Evolutionary conservation across 306 rosid species (phyloP).

Genomic region (Trifolium dubium): DNA sequence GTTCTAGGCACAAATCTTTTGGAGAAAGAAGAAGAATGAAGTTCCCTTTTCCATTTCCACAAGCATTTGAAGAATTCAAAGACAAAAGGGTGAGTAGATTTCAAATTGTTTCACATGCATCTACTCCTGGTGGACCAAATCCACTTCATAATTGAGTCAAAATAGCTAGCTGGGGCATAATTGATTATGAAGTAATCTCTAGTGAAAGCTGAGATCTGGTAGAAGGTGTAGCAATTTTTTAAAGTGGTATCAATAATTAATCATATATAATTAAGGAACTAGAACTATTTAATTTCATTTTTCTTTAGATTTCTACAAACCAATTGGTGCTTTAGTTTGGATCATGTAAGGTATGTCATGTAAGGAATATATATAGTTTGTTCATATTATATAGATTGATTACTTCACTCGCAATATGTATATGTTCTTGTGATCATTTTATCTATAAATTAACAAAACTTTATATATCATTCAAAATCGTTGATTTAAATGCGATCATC

Average conservation of each 20-base stretch:
- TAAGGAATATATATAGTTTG: neutral
- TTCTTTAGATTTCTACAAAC: slow-evolving; percentile 12
- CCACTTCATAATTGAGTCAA: slow-evolving; percentile 60
- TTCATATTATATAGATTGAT: neutral
- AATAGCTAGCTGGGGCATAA: neutral
- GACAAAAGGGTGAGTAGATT: slow-evolving; percentile 41
- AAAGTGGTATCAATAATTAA: neutral
- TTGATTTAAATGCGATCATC: neutral
- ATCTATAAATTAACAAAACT: no score
- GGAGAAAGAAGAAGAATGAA: slow-evolving; percentile 41
- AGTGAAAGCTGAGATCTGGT: slow-evolving; percentile 37
- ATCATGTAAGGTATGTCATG: neutral
- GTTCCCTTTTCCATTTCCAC: slow-evolving; percentile 38
- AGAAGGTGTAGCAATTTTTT: neutral
- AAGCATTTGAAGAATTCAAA: slow-evolving; percentile 34
- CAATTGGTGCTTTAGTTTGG: slow-evolving; percentile 8
- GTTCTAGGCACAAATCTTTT: slow-evolving; percentile 46
- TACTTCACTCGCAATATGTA: neutral
- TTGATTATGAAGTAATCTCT: slow-evolving; percentile 13
- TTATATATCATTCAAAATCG: no score
- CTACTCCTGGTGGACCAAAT: slow-evolving; percentile 74
- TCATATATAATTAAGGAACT: neutral
- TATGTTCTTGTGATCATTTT: neutral
- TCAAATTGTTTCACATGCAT: slow-evolving; percentile 50
- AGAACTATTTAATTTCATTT: slow-evolving; percentile 13